Conservation (phyloP, 768 basidiomycete species). For the Pisolithus marmoratus region DNA sequence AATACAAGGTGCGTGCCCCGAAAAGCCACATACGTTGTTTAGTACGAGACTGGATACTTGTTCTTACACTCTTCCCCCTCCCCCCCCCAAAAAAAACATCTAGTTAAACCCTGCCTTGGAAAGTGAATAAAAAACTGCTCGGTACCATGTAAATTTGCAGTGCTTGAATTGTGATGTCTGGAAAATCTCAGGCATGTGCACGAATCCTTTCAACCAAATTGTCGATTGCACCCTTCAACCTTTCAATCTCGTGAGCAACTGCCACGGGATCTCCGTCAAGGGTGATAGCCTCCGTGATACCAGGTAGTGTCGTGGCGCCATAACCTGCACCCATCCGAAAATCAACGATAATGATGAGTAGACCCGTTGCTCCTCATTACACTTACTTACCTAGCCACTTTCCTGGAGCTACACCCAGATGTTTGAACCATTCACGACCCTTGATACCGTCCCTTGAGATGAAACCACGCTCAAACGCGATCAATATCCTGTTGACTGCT, state of each 20-base stretch:
- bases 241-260: constrained; percentile 58
- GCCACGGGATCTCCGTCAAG: constrained; percentile 60
- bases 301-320: constrained; percentile 78
- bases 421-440: constrained; percentile 77
- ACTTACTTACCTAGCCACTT: constrained; percentile 62
- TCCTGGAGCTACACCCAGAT: constrained; percentile 79
- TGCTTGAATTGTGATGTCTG: too few relatives aligned
- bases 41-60: too few relatives aligned
- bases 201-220: constrained; percentile 36
- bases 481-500: constrained; percentile 56
- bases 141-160: too few relatives aligned
- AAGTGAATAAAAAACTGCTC: too few relatives aligned
- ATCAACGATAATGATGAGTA: not conserved
- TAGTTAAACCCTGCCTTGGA: too few relatives aligned
- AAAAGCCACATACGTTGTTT: too few relatives aligned
- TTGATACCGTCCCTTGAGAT: constrained; percentile 72
- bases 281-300: constrained; percentile 70
- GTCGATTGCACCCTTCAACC: constrained; percentile 50
- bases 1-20: too few relatives aligned
- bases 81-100: too few relatives aligned
- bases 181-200: not conserved
- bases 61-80: too few relatives aligned
- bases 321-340: constrained; percentile 42
- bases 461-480: constrained; percentile 69
- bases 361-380: not conserved